phyloP scores from a whole-genome alignment of 768 basidiomycete species.

The Zangia roseola region DNA sequence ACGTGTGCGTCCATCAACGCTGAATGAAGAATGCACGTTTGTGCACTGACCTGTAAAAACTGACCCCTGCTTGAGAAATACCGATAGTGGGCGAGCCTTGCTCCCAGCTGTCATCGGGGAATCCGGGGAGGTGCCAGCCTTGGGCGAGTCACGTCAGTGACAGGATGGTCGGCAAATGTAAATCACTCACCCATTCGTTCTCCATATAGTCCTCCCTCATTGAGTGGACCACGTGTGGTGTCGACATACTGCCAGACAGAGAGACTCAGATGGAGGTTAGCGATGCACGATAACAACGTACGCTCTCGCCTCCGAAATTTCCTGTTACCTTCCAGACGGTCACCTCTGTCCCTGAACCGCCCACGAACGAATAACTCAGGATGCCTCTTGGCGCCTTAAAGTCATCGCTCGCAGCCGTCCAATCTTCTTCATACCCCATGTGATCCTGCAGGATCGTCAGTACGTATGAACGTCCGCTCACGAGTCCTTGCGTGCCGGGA shows the following conservation, averaged over 20 bases:
- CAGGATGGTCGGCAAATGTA: neutral
- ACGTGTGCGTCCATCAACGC: neutral
- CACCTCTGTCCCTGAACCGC: slow-evolving; percentile 38
- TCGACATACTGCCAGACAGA: slow-evolving; percentile 41
- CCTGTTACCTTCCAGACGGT: slow-evolving; percentile 49
- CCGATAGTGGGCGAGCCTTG: slow-evolving; percentile 41
- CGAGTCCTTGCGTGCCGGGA: neutral
- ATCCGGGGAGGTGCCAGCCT: slow-evolving; percentile 59
- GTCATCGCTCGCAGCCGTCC: slow-evolving; percentile 39
- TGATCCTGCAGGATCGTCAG: slow-evolving; percentile 55
- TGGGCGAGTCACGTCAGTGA: slow-evolving; percentile 4
- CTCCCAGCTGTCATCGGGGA: slow-evolving; percentile 48
- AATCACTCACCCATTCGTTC: slow-evolving; percentile 43
- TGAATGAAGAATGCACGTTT: too few species aligned
- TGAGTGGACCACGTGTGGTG: slow-evolving; percentile 50
- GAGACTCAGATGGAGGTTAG: neutral
- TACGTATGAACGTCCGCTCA: slow-evolving; percentile 36
- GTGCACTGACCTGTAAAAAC: slow-evolving; percentile 42
- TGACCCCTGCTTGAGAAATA: slow-evolving; percentile 43
- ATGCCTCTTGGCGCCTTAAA: slow-evolving; percentile 53
- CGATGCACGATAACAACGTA: slow-evolving; percentile 10
- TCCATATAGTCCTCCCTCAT: slow-evolving; percentile 57
- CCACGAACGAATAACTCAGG: slow-evolving; percentile 44
- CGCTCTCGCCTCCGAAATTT: slow-evolving; percentile 47
- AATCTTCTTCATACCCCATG: slow-evolving; percentile 51